These are phyloP conservation scores for Saccharomycopsis sp. DNA, from an alignment of 805 yeast genomes.

Conservation along the genomic window DNA sequence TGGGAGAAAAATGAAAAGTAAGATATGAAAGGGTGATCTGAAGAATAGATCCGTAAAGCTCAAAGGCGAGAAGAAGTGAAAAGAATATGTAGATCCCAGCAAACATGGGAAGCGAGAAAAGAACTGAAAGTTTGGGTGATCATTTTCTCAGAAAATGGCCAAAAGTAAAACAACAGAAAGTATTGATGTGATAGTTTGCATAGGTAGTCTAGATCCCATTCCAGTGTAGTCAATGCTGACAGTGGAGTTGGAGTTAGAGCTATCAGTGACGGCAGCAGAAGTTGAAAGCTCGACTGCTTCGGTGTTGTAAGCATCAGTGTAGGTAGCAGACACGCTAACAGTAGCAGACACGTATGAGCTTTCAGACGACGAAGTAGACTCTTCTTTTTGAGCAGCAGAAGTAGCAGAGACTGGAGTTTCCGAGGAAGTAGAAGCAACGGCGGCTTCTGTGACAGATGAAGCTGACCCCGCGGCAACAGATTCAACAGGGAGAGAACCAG, in stretches of 20 bases:
- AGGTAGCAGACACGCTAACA: conserved; percentile 3
- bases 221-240: not conserved
- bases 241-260: not conserved
- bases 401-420: conserved; percentile 20
- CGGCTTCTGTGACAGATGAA: conserved; percentile 8
- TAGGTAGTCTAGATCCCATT: not conserved
- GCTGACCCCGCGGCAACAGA: conserved; percentile 17
- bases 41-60: not conserved
- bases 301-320: not conserved
- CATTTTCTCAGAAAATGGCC: conserved; percentile 19
- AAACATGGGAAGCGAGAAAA: not conserved
- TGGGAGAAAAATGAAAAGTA: not conserved
- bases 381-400: conserved; percentile 19
- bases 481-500: conserved; percentile 20
- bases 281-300: conserved; percentile 18
- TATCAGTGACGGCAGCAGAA: conserved; percentile 15
- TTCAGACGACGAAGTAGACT: conserved; percentile 16
- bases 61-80: no score
- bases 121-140: not conserved
- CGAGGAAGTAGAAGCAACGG: conserved; percentile 21
- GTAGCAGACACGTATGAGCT: conserved; percentile 19
- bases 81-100: not conserved
- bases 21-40: not conserved
- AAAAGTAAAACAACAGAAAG: not conserved
- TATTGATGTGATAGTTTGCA: not conserved